A percentile compares a stretch with the other conserved stretches of the same genome.
phyloP scores from a whole-genome alignment of 129 eudicot species.

The Chrysanthemum seticuspe region DNA sequence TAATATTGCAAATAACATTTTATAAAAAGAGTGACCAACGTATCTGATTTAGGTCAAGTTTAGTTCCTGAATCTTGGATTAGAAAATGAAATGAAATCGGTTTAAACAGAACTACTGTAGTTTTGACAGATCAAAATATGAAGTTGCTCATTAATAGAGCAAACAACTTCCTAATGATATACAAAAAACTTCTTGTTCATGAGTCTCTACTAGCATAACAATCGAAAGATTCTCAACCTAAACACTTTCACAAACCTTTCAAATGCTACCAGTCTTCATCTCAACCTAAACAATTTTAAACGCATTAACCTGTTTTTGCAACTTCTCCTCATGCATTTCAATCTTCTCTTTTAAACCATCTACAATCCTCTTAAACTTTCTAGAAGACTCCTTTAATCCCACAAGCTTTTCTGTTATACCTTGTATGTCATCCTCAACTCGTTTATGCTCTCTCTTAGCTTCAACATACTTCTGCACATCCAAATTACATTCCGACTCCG shows the following conservation, averaged over 20 bases:
- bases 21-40: too few relatives aligned
- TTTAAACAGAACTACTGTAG: not conserved
- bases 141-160: not conserved
- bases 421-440: constrained; percentile 43
- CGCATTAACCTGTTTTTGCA: constrained; percentile 58
- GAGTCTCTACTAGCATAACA: constrained; percentile 9
- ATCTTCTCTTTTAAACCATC: constrained; percentile 45
- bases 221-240: not conserved
- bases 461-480: constrained; percentile 41
- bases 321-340: constrained; percentile 47
- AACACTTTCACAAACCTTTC: constrained; percentile 4
- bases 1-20: too few relatives aligned
- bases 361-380: constrained; percentile 32
- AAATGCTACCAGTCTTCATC: constrained; percentile 33
- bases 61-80: too few relatives aligned
- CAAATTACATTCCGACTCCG: constrained; percentile 35
- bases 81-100: not conserved
- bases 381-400: constrained; percentile 46
- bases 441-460: constrained; percentile 35
- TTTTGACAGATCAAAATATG: not conserved
- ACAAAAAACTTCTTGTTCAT: constrained; percentile 22
- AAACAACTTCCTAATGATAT: constrained; percentile 3
- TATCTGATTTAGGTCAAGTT: too few relatives aligned
- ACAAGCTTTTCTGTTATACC: constrained; percentile 45
- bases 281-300: constrained; percentile 23